Evolutionary conservation across 2,329 filamentous ascomycete species (phyloP).

Genomic region (Neoascochyta sp.): DNA sequence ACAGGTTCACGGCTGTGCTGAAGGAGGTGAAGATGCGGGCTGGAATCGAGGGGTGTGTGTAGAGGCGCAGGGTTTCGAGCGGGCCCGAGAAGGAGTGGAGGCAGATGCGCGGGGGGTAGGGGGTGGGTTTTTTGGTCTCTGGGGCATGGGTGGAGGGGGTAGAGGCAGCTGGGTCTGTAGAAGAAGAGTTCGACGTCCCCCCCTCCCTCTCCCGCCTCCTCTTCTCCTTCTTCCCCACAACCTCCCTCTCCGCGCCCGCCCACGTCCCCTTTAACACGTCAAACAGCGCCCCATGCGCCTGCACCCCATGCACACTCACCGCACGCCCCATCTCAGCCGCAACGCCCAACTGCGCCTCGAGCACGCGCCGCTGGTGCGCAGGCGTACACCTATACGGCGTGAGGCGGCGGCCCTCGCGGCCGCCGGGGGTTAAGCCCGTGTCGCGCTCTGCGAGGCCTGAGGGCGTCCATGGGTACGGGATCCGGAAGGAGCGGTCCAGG

Average conservation of each 20-base stretch:
- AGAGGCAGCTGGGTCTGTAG: conserved; percentile 1
- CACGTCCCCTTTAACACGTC: conserved; percentile 63
- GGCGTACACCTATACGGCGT: conserved; percentile 66
- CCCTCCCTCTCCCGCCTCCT: conserved; percentile 25
- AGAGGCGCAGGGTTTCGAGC: conserved; percentile 71
- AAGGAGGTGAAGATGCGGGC: conserved; percentile 83
- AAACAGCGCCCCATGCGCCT: conserved; percentile 68
- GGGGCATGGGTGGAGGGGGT: not conserved
- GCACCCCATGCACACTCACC: conserved; percentile 70
- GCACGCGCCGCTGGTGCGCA: conserved; percentile 63
- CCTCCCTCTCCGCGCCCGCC: conserved; percentile 64
- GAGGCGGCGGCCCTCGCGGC: conserved; percentile 64
- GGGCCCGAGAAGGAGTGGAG: conserved; percentile 89
- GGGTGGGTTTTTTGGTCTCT: conserved; percentile 43
- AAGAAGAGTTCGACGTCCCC: too few species aligned
- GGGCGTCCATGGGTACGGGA: conserved; percentile 59
- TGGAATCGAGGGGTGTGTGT: conserved; percentile 68
- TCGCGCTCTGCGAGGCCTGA: conserved; percentile 42
- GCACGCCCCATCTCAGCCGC: conserved; percentile 64
- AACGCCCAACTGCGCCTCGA: conserved; percentile 65
- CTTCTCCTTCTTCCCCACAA: conserved; percentile 57
- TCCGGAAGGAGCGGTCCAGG: conserved; percentile 71
- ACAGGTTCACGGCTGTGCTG: conserved; percentile 76
- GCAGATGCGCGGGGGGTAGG: conserved; percentile 84
- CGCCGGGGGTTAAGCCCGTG: conserved; percentile 60